Evolutionary conservation across 805 yeast genomes (phyloP).

Genomic region (Isabelozyma pseudorhagii): DNA sequence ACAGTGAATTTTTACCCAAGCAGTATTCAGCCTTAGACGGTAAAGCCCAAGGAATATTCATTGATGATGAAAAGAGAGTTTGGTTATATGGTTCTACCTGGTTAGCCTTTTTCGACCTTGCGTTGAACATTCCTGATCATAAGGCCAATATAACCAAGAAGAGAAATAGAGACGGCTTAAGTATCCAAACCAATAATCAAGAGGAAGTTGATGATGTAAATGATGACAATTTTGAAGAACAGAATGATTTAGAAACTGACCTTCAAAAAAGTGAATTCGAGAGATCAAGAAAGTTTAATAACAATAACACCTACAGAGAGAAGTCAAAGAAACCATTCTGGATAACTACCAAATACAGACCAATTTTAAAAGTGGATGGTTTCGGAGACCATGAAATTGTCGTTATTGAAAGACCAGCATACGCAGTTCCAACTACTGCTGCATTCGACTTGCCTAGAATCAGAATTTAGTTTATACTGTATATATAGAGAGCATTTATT

Average conservation of each 20-base stretch:
- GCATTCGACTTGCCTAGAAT: conserved; percentile 65
- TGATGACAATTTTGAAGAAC: conserved; percentile 21
- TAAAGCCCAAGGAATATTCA: conserved; percentile 70
- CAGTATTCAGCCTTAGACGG: conserved; percentile 57
- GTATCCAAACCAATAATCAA: conserved; percentile 23
- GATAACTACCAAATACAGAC: conserved; percentile 72
- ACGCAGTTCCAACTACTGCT: conserved; percentile 52
- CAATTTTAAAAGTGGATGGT: conserved; percentile 59
- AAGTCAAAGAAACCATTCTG: conserved; percentile 52
- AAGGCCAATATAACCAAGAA: conserved; percentile 32
- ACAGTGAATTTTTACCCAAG: conserved; percentile 71
- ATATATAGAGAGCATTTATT: not conserved
- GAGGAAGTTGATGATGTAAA: conserved; percentile 21
- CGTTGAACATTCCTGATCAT: conserved; percentile 49
- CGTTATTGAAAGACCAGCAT: conserved; percentile 73
- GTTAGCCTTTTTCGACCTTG: conserved; percentile 71
- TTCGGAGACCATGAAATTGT: conserved; percentile 58
- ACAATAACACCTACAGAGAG: conserved; percentile 1
- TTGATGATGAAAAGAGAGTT: conserved; percentile 43
- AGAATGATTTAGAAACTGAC: conserved; percentile 10
- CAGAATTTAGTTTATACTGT: conserved; percentile 29
- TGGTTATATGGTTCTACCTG: conserved; percentile 92
- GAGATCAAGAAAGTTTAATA: conserved; percentile 36
- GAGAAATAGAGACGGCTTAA: conserved; percentile 42
- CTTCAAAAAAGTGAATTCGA: conserved; percentile 27